Conservation (phyloP, 768 basidiomycete genomes). For the Mycena galopus region DNA sequence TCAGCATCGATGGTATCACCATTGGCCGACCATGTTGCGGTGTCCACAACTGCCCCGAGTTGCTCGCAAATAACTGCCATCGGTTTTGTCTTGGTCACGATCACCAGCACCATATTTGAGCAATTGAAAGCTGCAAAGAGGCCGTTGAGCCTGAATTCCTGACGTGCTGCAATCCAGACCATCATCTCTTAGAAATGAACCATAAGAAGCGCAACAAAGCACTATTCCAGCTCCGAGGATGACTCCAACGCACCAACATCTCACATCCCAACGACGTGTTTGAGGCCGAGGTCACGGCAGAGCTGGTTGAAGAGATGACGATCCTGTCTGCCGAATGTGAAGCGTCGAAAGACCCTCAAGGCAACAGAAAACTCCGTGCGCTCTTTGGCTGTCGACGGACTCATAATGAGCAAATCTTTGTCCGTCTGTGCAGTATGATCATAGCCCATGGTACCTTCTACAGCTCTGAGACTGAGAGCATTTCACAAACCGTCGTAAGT, state of each 20-base stretch:
- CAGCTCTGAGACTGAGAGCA: not conserved
- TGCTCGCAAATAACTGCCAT: constrained; percentile 27
- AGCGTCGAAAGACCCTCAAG: no score
- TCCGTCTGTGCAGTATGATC: no score
- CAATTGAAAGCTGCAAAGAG: constrained; percentile 19
- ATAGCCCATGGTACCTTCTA: no score
- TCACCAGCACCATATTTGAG: constrained; percentile 26
- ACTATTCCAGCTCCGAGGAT: constrained; percentile 38
- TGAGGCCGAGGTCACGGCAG: no score
- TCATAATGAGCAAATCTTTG: no score
- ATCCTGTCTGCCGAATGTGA: no score
- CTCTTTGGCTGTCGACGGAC: no score
- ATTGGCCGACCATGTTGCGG: not conserved
- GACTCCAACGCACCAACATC: not conserved
- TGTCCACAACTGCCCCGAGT: not conserved
- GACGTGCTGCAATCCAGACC: constrained; percentile 39
- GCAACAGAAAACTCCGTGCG: no score
- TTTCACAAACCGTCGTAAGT: not conserved
- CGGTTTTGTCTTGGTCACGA: constrained; percentile 14
- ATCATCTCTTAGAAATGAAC: constrained; percentile 38
- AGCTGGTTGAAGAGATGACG: no score
- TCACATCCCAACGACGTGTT: no score
- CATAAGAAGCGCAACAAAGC: constrained; percentile 38
- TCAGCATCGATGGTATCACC: no score
- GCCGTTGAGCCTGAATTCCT: constrained; percentile 14